Evolutionary conservation across 345 rosid genomes (phyloP).

Genomic region (Melaleuca quinquenervia): DNA sequence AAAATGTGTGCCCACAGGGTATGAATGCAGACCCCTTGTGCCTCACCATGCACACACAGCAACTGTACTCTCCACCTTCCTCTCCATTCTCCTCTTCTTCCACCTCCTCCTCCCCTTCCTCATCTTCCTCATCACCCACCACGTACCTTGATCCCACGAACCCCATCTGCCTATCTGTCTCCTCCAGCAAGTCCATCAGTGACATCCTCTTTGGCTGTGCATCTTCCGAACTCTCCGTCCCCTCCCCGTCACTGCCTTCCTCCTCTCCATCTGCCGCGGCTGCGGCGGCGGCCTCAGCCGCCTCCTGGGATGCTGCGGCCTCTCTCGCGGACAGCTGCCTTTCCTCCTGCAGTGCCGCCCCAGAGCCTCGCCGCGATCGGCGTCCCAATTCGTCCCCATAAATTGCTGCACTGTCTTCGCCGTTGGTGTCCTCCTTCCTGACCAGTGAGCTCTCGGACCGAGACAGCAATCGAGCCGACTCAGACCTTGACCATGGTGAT

Average conservation of each 20-base stretch:
- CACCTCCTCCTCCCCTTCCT: slow-evolving; percentile 28
- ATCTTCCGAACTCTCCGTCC: background rate
- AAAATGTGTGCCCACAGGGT: slow-evolving; percentile 88
- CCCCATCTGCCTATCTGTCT: slow-evolving; percentile 75
- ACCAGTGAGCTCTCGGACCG: slow-evolving; percentile 5
- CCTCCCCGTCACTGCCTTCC: background rate
- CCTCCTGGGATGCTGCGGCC: slow-evolving; percentile 32
- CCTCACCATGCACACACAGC: slow-evolving; percentile 77
- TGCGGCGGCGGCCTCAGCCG: slow-evolving; percentile 15
- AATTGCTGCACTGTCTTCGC: slow-evolving; percentile 3
- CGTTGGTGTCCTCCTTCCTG: slow-evolving; percentile 12
- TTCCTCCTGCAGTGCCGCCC: slow-evolving; percentile 34
- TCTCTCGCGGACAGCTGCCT: slow-evolving; percentile 71
- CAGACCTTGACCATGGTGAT: slow-evolving; percentile 1
- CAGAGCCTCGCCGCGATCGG: slow-evolving; percentile 10
- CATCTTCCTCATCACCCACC: slow-evolving; percentile 25
- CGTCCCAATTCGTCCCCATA: background rate
- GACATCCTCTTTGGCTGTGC: slow-evolving; percentile 60
- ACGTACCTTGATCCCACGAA: slow-evolving; percentile 52
- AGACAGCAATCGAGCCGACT: slow-evolving; percentile 5
- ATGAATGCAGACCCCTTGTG: slow-evolving; percentile 69
- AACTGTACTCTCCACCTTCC: slow-evolving; percentile 37
- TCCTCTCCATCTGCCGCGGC: background rate
- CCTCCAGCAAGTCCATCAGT: slow-evolving; percentile 76
- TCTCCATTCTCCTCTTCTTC: slow-evolving; percentile 15